Evolutionary conservation across 352 stramenopile genomes (phyloP).

Genomic region (Phytopythium aichiense): DNA sequence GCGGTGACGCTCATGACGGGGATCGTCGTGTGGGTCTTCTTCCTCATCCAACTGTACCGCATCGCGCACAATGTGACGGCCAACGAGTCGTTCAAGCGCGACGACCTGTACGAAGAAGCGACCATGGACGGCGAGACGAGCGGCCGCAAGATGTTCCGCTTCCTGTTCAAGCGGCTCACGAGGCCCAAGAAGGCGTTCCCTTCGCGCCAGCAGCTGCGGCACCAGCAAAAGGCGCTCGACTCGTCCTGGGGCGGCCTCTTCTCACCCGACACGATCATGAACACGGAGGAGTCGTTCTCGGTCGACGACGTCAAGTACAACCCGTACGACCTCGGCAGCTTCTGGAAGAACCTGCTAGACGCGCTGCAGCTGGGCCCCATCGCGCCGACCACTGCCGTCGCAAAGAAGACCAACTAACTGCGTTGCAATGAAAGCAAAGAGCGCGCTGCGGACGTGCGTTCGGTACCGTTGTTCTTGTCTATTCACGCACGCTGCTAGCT

Average conservation of each 20-base stretch:
- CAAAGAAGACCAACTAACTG: constrained; percentile 28
- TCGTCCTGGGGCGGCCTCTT: constrained; percentile 74
- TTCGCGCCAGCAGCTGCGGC: constrained; percentile 20
- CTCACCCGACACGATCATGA: constrained; percentile 63
- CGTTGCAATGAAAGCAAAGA: background rate
- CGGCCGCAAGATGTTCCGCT: constrained; percentile 34
- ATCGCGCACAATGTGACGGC: constrained; percentile 71
- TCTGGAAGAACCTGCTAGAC: constrained; percentile 57
- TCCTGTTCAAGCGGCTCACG: constrained; percentile 39
- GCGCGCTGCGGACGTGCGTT: background rate
- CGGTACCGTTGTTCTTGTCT: constrained; percentile 2
- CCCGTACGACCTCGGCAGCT: constrained; percentile 62
- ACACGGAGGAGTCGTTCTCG: constrained; percentile 67
- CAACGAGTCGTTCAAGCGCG: constrained; percentile 82
- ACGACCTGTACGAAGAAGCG: constrained; percentile 59
- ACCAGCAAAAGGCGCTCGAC: constrained; percentile 59
- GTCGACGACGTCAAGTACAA: constrained; percentile 75
- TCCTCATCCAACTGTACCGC: constrained; percentile 70
- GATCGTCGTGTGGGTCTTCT: constrained; percentile 63
- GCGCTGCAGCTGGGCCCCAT: constrained; percentile 28
- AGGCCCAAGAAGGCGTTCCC: constrained; percentile 18
- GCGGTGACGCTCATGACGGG: constrained; percentile 55
- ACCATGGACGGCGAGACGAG: constrained; percentile 41
- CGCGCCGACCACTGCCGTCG: background rate
- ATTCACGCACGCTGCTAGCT: constrained; percentile 1